These are phyloP conservation scores for Eragrostis nindensis DNA, from an alignment of 176 grass and related monocot genomes.

Conservation along the genomic window DNA sequence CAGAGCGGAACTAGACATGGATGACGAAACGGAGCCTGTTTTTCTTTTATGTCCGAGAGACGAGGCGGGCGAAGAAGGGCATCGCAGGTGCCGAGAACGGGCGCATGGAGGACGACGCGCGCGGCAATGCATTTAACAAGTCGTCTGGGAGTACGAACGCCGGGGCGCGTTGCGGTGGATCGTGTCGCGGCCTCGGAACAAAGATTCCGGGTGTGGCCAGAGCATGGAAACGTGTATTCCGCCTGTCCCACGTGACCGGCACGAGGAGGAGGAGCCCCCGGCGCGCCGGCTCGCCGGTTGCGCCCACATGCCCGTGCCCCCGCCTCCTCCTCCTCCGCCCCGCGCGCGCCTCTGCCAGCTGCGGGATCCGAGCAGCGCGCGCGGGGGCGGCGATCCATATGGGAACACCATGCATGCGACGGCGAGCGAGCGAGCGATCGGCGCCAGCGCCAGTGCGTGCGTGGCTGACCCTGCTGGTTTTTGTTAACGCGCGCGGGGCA, in stretches of 20 bases:
- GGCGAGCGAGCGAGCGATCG: constrained; percentile 25
- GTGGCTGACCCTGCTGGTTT: background rate
- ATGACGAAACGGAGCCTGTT: background rate
- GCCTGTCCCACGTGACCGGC: constrained; percentile 62
- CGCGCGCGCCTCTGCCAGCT: background rate
- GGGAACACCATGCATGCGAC: background rate
- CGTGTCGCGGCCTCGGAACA: constrained; percentile 56
- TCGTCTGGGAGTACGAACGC: background rate
- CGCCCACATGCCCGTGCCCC: constrained; percentile 49
- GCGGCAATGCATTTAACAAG: constrained; percentile 12
- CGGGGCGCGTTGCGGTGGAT: constrained; percentile 8
- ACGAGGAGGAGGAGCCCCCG: constrained; percentile 41
- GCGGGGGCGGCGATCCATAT: constrained; percentile 24
- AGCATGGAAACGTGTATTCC: constrained; percentile 52
- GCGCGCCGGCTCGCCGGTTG: constrained; percentile 62
- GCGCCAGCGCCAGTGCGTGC: background rate
- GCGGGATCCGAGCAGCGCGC: constrained; percentile 26
- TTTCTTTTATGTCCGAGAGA: background rate
- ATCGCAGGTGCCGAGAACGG: background rate
- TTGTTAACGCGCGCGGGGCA: constrained; percentile 22
- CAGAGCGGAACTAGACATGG: background rate
- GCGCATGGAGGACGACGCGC: background rate
- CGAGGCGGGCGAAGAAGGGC: no score
- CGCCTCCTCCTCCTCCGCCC: background rate
- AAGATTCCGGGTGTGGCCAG: constrained; percentile 60